Conservation (phyloP, 371 early-diverging fungal species). For the Mucor indicus region DNA sequence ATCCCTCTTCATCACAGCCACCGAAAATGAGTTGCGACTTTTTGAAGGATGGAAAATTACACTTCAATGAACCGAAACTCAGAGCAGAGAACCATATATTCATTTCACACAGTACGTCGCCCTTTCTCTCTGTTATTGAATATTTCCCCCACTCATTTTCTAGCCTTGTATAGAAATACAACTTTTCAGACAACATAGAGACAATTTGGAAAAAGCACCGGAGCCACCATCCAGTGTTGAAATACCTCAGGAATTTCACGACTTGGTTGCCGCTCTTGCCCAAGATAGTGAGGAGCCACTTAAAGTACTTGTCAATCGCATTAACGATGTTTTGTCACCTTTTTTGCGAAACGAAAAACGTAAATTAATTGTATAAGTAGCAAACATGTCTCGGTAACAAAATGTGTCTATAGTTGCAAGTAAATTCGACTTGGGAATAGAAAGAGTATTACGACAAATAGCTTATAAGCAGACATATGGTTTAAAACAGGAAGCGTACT, state of each 20-base stretch:
- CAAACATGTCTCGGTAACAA: background rate
- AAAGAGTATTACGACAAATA: slow-evolving; percentile 17
- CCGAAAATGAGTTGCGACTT: no score
- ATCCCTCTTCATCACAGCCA: no score
- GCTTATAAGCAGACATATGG: slow-evolving; percentile 33
- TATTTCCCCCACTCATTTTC: no score
- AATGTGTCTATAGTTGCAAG: slow-evolving; percentile 14
- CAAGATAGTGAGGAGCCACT: slow-evolving; percentile 46
- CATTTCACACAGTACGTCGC: slow-evolving; percentile 27
- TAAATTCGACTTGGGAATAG: slow-evolving; percentile 26
- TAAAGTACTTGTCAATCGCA: slow-evolving; percentile 17
- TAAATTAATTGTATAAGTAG: slow-evolving; percentile 8
- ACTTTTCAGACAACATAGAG: slow-evolving; percentile 26
- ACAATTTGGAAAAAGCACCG: slow-evolving; percentile 10
- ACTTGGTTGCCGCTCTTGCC: slow-evolving; percentile 27
- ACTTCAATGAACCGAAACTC: slow-evolving; percentile 29
- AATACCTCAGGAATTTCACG: slow-evolving; percentile 21
- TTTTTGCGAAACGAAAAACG: slow-evolving; percentile 34
- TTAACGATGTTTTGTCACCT: slow-evolving; percentile 39
- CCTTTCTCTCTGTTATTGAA: background rate
- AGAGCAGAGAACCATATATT: slow-evolving; percentile 30
- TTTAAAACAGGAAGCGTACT: slow-evolving; percentile 9
- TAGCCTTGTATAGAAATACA: slow-evolving; percentile 21
- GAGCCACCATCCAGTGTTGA: slow-evolving; percentile 4
- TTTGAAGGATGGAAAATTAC: slow-evolving; percentile 41